Evolutionary conservation across 2,329 filamentous ascomycete species (phyloP), one percentile per base, ranked within the genome.

Genomic region (Curvularia lunata): DNA sequence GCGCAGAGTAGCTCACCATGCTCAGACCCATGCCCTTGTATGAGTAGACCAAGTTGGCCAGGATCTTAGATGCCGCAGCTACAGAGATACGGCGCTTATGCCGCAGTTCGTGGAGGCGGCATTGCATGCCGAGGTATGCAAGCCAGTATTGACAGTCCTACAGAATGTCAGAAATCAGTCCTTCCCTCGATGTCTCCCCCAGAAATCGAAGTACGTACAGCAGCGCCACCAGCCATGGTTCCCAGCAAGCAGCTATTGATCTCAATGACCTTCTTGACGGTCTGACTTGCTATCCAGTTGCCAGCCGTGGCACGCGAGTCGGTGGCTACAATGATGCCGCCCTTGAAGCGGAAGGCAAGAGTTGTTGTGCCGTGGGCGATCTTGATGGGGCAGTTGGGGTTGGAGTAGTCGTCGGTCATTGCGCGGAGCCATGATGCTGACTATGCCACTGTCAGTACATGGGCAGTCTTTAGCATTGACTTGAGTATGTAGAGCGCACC

Each of bases 81-180:
- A 99, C 95, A 61, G 92, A 95, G 83, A 99, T 99, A 77, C 95
- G 92, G 79, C 92, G 92, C 86, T 99, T 99, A 86, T 99, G 94
- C 68, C 95, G 92, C 73, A 99, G 93, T 84, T 99, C 95, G 84
- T 99, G 94, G 66, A 99, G 91, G 59, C 95, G 92, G 83, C 95
- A 99, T 85, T 99, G 93, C 90, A 98, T 97, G 74, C 94, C 95
- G 66, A 99, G 86, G 84, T 96, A 99, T 75, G 92, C 93, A 65
- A 99, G 90, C 95, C 95, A 99, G 86, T 97, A 98, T 87, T 98
- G 95, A 81, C 95, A 99, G 82, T 99, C 95, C 87, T 90, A 66
- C n/a, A 47, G 18, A 18, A 56, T 48, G 67, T 75, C 61, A 71
- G 40, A 50, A 47, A 10, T 23, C 12, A 41, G 5, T n/a, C 37